Evolutionary conservation across 2,329 filamentous ascomycete genomes (phyloP), one percentile per base, ranked within the genome.

Genomic region (Colletotrichum karsti): DNA sequence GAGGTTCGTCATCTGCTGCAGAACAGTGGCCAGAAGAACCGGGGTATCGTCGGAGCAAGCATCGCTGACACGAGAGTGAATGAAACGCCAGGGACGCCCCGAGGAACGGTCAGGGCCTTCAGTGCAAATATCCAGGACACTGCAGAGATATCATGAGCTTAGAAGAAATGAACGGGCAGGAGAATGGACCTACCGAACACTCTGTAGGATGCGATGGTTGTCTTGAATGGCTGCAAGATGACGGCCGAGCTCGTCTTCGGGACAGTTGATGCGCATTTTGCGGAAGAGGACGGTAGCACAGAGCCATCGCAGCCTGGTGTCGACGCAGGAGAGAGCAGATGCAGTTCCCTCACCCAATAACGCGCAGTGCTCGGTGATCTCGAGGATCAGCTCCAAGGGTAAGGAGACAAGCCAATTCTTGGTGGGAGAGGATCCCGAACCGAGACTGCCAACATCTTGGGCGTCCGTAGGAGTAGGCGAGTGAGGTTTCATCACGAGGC

Each of bases 311-410:
- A 51, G 20, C 18, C 2, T 6, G 5, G 42, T 64, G 54, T 5
- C 28, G 2, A 42, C 33, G 4, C 30, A 9, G 3, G 33, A 59
- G 5, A 58, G 41, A 5, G 10, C 4, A 12, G 7, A 4, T 6
- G 8, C 18, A n/a, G 10, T 7, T 3, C 9, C 10, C 9, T 24
- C 28, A 20, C 12, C 12, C 20, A 30, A 3, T 8, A 5, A 53
- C 24, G 12, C 37, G 9, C 54, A 51, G 6, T 18, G 8, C 10
- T n/a, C 5, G 33, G 59, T 51, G 35, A 59, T 50, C 10, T 59
- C 33, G 4, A 59, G 24, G 2, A 64, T 8, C 10, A 64, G 61
- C 44, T 64, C 61, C 18, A 13, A 15, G n/a, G 61, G 61, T 7
- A 64, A 26, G 20, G 33, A 42, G 1, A 59, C 42, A 7, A 51